These are phyloP conservation scores for Cystobasidium pallidum DNA, from an alignment of 1,284 basidiomycete genomes.

Conservation along the genomic window DNA sequence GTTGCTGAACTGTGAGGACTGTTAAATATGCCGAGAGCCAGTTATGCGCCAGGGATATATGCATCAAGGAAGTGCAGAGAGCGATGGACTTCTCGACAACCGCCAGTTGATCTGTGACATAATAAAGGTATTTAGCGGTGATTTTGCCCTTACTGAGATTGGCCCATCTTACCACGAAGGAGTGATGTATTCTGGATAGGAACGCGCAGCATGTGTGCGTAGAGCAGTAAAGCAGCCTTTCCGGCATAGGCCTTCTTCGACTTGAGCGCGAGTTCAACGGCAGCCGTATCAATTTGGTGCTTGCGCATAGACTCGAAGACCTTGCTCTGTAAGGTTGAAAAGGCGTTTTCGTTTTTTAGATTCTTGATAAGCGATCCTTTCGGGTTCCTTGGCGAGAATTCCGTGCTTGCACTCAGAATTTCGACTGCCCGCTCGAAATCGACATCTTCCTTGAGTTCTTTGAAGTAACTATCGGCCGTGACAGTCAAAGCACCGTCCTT, in stretches of 20 bases:
- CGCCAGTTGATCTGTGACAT: slow-evolving; percentile 49
- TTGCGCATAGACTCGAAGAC: slow-evolving; percentile 59
- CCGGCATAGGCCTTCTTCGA: slow-evolving; percentile 54
- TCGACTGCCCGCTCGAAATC: slow-evolving; percentile 73
- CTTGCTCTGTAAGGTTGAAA: slow-evolving; percentile 55
- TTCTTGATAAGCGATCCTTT: slow-evolving; percentile 52
- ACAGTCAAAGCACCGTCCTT: slow-evolving; percentile 86
- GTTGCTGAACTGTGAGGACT: slow-evolving; percentile 80
- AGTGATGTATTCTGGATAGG: slow-evolving; percentile 65
- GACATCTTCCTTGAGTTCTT: slow-evolving; percentile 77
- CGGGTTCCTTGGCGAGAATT: slow-evolving; percentile 65
- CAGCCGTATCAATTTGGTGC: slow-evolving; percentile 20
- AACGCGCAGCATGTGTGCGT: slow-evolving; percentile 81
- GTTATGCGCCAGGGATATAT: slow-evolving; percentile 81
- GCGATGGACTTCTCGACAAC: slow-evolving; percentile 52
- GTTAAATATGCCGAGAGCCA: slow-evolving; percentile 84
- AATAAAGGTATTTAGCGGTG: background rate
- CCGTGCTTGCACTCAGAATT: slow-evolving; percentile 73
- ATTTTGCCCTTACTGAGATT: background rate
- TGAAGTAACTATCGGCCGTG: slow-evolving; percentile 90
- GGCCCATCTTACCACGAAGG: slow-evolving; percentile 63
- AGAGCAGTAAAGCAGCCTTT: slow-evolving; percentile 74
- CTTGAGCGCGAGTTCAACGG: slow-evolving; percentile 56
- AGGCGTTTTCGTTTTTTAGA: slow-evolving; percentile 50
- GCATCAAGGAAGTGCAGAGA: slow-evolving; percentile 74